Evolutionary conservation across 495 filamentous ascomycete genomes (phyloP).

Genomic region (Neurospora sp.): DNA sequence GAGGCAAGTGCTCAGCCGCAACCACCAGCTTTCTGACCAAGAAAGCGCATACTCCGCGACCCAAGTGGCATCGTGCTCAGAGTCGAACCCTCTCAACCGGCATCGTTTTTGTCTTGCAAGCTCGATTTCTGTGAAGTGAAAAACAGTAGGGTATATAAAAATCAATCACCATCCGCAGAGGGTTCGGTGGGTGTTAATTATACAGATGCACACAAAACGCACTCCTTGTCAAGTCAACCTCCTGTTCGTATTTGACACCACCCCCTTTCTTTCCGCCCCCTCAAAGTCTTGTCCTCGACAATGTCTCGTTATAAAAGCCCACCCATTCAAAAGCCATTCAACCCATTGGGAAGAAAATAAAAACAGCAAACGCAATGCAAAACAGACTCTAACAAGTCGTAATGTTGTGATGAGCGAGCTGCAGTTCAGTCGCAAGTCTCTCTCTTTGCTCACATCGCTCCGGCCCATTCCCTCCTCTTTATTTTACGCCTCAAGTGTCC

Average conservation of each 20-base stretch:
- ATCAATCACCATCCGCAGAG: background rate
- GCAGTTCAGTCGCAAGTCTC: background rate
- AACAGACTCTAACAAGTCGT: background rate
- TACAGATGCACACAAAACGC: background rate
- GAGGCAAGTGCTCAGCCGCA: too few species aligned
- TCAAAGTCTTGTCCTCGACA: background rate
- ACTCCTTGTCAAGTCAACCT: background rate
- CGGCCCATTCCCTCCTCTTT: background rate
- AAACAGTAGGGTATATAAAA: background rate
- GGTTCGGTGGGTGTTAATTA: background rate
- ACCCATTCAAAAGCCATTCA: background rate
- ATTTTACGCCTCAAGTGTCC: background rate
- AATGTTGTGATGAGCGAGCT: background rate
- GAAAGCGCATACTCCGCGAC: too few species aligned
- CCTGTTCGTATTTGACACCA: background rate
- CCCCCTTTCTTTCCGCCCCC: background rate
- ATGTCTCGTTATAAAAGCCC: background rate
- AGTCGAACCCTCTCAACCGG: too few species aligned
- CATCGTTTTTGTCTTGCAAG: too few species aligned
- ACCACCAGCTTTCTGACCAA: too few species aligned
- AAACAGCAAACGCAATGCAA: background rate
- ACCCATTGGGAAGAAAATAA: background rate
- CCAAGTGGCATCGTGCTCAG: too few species aligned
- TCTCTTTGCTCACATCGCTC: background rate
- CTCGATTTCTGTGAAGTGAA: background rate